These are phyloP conservation scores for Rhodofomes roseus DNA, from an alignment of 1,284 basidiomycete genomes.

Conservation along the genomic window DNA sequence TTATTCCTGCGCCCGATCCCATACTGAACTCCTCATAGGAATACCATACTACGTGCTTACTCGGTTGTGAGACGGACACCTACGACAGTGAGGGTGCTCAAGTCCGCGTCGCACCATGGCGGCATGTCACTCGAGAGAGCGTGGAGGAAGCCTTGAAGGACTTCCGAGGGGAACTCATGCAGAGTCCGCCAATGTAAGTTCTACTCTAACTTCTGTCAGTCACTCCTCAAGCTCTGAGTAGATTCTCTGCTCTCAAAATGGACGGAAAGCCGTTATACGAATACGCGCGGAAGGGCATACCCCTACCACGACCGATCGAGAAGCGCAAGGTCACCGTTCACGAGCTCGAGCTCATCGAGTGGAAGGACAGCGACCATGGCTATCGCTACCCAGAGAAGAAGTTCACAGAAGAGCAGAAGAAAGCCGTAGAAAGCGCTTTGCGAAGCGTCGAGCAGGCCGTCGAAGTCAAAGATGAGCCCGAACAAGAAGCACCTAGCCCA, in stretches of 20 bases:
- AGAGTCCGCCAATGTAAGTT: constrained; percentile 87
- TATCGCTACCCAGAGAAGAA: constrained; percentile 74
- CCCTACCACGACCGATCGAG: constrained; percentile 92
- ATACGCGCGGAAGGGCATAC: constrained; percentile 88
- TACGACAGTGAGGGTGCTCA: constrained; percentile 89
- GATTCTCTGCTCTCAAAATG: constrained; percentile 98
- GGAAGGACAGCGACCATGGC: constrained; percentile 60
- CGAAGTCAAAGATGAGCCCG: constrained; percentile 30
- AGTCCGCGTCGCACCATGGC: constrained; percentile 76
- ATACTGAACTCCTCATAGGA: constrained; percentile 49
- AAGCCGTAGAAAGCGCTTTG: constrained; percentile 65
- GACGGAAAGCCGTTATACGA: constrained; percentile 96
- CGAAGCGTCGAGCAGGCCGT: constrained; percentile 36
- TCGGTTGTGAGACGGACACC: constrained; percentile 93
- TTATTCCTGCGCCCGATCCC: too few relatives aligned
- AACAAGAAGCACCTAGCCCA: constrained; percentile 32
- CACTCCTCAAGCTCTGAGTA: constrained; percentile 28
- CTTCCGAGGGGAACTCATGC: constrained; percentile 87
- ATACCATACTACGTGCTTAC: constrained; percentile 86
- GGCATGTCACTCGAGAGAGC: constrained; percentile 77
- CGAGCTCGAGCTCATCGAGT: constrained; percentile 70
- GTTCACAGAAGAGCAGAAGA: constrained; percentile 67
- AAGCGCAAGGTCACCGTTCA: constrained; percentile 82
- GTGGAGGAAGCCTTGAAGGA: constrained; percentile 70
- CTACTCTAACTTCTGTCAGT: constrained; percentile 5